Base-by-base conservation (phyloP, 1,139 yeast species). In the Candida anutae region DNA sequence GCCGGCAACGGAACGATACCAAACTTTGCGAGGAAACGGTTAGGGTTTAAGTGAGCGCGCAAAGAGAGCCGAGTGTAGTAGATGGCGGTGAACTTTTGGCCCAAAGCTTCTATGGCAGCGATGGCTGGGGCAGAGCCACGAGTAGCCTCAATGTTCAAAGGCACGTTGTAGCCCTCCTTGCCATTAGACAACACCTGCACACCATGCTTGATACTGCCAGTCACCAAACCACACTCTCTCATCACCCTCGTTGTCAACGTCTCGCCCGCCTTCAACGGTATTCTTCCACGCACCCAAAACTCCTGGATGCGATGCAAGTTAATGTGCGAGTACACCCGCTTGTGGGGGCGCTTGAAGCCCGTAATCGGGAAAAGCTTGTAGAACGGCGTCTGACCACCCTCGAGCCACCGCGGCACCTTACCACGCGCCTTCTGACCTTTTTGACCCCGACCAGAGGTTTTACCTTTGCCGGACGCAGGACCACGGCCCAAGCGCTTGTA, bases 401-500 rank as follows among this genome's bases (percentile, higher is more conserved):
- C 98, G 53, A 88, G 84, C 90, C 94, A 85, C 37, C 81, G 74
- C 34, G 88, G 90, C 14, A 88, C 93, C 29, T 78, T 74, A 21
- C 90, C 84, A 58, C 97, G 75, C 10, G 97, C 96, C 60, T 88
- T 88, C 55, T 90, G 98, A 74, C 99, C 99, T 60, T 88, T 93
- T 50, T 85, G 95, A 65, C 99, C 99, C 53, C 98, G 74, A 28
- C 95, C 95, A 3, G 97, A 77, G 2, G 97, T 90, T 57, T 88
- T 87, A 62, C 99, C 94, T 42, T 66, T 63, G 11, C 94, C 94
- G 25, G 94, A 80, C 19, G 95, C 90, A 21, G 95, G 95, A 59
- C 98, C 98, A 62, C 99, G 77, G 54, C 99, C 98, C 18, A 90
- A 68, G 55, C 96, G 72, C 50, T 80, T 85, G 48, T 62, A 62